Percentiles rank a stretch among this genome's conserved stretches.
Evolutionary conservation across 495 filamentous ascomycete genomes (phyloP).

Genomic region (Aspergillus conjunctus): DNA sequence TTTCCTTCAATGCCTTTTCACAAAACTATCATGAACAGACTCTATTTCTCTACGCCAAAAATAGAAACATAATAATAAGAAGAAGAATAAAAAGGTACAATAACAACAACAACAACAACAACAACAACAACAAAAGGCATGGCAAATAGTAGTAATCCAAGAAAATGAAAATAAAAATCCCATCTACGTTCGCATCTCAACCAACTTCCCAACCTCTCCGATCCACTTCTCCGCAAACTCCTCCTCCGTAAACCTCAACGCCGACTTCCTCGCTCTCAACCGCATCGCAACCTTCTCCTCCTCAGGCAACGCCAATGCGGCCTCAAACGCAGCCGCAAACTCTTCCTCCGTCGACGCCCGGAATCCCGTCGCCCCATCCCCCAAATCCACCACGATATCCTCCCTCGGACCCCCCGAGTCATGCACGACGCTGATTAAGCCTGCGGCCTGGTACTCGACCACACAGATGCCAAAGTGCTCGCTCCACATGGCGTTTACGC

Average conservation of each 20-base stretch:
- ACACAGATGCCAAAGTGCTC: slow-evolving; percentile 99
- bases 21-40: not conserved
- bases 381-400: slow-evolving; percentile 84
- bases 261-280: slow-evolving; percentile 69
- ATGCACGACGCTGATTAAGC: slow-evolving; percentile 87
- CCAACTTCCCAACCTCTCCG: slow-evolving; percentile 67
- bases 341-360: slow-evolving; percentile 74
- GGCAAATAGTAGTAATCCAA: not conserved
- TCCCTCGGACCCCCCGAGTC: slow-evolving; percentile 87
- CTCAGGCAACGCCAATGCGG: slow-evolving; percentile 66
- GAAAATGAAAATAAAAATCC: too few relatives aligned
- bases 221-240: slow-evolving; percentile 80
- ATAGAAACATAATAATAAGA: not conserved
- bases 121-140: not conserved
- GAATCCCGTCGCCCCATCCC: slow-evolving; percentile 81
- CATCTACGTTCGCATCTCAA: slow-evolving; percentile 41
- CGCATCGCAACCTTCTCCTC: slow-evolving; percentile 74
- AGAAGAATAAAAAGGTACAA: not conserved
- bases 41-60: not conserved
- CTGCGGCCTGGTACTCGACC: slow-evolving; percentile 96
- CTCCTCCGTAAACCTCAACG: slow-evolving; percentile 83
- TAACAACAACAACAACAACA: not conserved
- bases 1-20: not conserved
- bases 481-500: slow-evolving; percentile 99
- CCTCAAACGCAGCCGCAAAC: slow-evolving; percentile 76